phyloP scores from a whole-genome alignment of 345 rosid species.

The Populus davidiana region DNA sequence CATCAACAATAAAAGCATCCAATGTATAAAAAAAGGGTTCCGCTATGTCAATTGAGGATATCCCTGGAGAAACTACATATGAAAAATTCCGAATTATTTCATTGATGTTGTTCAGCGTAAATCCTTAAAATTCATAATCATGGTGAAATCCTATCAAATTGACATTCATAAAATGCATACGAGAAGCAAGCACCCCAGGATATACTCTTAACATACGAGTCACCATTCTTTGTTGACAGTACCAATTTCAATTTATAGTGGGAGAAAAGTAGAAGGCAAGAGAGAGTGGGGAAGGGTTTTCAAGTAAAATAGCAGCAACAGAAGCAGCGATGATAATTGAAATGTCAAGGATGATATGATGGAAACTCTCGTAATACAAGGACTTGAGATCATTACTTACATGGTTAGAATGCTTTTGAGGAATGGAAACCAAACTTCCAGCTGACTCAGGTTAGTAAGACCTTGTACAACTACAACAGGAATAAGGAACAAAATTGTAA shows the following conservation, averaged over 20 bases:
- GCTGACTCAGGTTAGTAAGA: conserved; percentile 75
- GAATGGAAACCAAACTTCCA: conserved; percentile 79
- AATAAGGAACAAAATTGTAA: conserved; percentile 75
- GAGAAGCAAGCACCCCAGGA: not conserved
- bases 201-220: not conserved
- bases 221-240: not conserved
- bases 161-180: not conserved
- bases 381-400: conserved; percentile 44
- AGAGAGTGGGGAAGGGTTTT: not conserved
- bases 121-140: not conserved
- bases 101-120: no score
- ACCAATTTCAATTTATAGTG: not conserved
- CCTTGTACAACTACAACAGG: conserved; percentile 95
- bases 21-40: not conserved
- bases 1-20: not conserved
- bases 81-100: not conserved
- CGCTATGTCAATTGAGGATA: not conserved
- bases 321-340: not conserved
- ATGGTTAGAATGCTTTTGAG: conserved; percentile 61
- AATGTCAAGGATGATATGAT: not conserved
- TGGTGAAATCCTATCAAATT: not conserved
- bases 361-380: not conserved
- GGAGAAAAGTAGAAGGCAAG: not conserved
- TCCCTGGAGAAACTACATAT: not conserved
- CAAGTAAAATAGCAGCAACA: not conserved